Percentiles rank a stretch among this genome's conserved stretches.
phyloP scores from a whole-genome alignment of 2,329 filamentous ascomycete genomes.

The Neobulgaria alba region DNA sequence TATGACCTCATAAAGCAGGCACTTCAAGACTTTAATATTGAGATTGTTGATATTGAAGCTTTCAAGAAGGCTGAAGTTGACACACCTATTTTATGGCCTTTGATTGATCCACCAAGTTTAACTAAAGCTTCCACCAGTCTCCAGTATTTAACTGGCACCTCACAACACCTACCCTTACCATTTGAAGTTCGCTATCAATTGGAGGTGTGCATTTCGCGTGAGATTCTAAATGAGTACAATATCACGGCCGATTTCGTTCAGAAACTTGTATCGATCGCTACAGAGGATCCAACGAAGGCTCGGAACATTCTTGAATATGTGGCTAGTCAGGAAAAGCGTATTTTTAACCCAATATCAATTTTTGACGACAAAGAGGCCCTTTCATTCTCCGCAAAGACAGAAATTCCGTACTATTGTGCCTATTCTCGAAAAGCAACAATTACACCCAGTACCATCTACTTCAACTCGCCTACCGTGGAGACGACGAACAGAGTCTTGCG shows the following conservation, averaged over 20 bases:
- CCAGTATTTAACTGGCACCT: constrained; percentile 17
- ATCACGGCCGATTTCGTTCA: constrained; percentile 60
- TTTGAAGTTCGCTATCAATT: constrained; percentile 82
- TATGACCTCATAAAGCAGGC: constrained; percentile 19
- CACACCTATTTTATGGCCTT: constrained; percentile 35
- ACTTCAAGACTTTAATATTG: constrained; percentile 67
- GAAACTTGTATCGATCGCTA: constrained; percentile 44
- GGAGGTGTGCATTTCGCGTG: constrained; percentile 83
- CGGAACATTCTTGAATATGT: constrained; percentile 66
- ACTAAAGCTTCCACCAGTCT: constrained; percentile 12
- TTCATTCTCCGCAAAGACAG: constrained; percentile 38
- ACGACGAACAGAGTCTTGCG: constrained; percentile 82
- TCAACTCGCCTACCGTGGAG: constrained; percentile 70
- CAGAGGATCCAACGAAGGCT: constrained; percentile 39
- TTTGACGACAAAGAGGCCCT: constrained; percentile 49
- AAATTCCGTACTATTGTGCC: constrained; percentile 63
- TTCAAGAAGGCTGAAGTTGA: constrained; percentile 35
- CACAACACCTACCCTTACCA: constrained; percentile 37
- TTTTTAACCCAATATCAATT: constrained; percentile 64
- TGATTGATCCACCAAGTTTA: constrained; percentile 26
- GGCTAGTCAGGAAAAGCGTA: constrained; percentile 50
- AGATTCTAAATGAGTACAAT: constrained; percentile 66
- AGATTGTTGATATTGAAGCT: constrained; percentile 34
- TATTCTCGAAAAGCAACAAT: constrained; percentile 68
- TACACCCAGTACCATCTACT: constrained; percentile 77